Percentiles rank a stretch among this genome's conserved stretches.
phyloP scores from a whole-genome alignment of 1,284 basidiomycete species.

The Rhodofomes roseus region DNA sequence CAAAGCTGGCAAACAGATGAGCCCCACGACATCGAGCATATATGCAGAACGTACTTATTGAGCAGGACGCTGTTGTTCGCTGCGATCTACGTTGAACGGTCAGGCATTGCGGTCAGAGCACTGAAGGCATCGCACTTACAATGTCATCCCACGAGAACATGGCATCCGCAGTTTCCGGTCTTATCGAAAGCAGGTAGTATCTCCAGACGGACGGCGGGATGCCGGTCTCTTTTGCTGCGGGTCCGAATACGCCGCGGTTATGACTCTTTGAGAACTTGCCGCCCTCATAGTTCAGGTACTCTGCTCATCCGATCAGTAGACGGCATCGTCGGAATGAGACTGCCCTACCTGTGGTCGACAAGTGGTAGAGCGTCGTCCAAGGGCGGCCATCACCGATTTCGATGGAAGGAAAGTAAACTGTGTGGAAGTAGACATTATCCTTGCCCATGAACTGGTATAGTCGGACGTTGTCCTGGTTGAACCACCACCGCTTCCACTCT shows the following conservation, averaged over 20 bases:
- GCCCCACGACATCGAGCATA: not conserved
- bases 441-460: conserved; percentile 99
- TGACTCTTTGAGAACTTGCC: conserved; percentile 99
- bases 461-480: conserved; percentile 87
- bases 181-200: conserved; percentile 91
- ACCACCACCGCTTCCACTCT: conserved; percentile 98
- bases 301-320: conserved; percentile 36
- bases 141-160: conserved; percentile 98
- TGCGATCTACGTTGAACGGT: conserved; percentile 53
- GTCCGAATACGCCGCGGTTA: conserved; percentile 96
- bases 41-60: conserved; percentile 69
- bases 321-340: not conserved
- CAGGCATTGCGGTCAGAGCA: not conserved
- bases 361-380: conserved; percentile 95
- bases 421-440: conserved; percentile 98
- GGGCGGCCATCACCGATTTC: conserved; percentile 86
- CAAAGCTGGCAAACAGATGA: conserved; percentile 54
- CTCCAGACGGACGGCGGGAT: conserved; percentile 95
- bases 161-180: conserved; percentile 93
- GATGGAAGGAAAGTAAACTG: conserved; percentile 92
- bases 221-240: conserved; percentile 90
- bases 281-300: conserved; percentile 98
- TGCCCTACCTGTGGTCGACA: conserved; percentile 84
- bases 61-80: conserved; percentile 94
- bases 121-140: conserved; percentile 41